Percentiles rank a stretch among this genome's conserved stretches.
Evolutionary conservation across 345 rosid species (phyloP).

Genomic region (thale cress (Arabidopsis thaliana)): DNA sequence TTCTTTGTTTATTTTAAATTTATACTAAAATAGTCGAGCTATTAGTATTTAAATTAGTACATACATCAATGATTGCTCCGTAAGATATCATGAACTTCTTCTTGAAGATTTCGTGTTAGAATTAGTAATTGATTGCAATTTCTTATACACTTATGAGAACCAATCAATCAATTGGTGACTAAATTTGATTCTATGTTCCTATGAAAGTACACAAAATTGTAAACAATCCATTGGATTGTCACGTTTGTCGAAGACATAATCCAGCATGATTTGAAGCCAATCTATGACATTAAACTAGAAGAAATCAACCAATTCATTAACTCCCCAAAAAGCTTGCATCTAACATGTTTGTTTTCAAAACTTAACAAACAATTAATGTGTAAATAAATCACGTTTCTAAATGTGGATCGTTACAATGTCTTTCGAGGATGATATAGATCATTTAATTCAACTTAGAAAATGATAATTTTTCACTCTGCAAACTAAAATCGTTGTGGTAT

Average conservation of each 20-base stretch:
- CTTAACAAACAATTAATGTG: neutral
- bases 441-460: neutral
- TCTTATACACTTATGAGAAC: conserved; percentile 17
- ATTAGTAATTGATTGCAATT: conserved; percentile 30
- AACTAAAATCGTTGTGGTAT: neutral
- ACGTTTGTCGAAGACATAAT: conserved; percentile 36
- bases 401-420: neutral
- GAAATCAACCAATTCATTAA: neutral
- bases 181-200: conserved; percentile 46
- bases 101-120: conserved; percentile 36
- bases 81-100: conserved; percentile 38
- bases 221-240: conserved; percentile 35
- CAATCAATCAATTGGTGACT: conserved; percentile 41
- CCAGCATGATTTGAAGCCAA: conserved; percentile 39
- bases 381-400: neutral
- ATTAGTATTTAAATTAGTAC: conserved; percentile 22
- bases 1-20: conserved; percentile 11
- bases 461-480: neutral
- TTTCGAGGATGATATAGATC: neutral
- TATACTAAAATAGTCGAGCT: conserved; percentile 7
- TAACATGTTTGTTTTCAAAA: neutral
- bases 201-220: conserved; percentile 35
- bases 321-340: neutral
- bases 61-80: conserved; percentile 41
- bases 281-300: conserved; percentile 31